A percentile compares a stretch with the other conserved stretches of the same genome.
Evolutionary conservation across 1,284 basidiomycete species (phyloP).

Genomic region (Rhodotorula sp.): DNA sequence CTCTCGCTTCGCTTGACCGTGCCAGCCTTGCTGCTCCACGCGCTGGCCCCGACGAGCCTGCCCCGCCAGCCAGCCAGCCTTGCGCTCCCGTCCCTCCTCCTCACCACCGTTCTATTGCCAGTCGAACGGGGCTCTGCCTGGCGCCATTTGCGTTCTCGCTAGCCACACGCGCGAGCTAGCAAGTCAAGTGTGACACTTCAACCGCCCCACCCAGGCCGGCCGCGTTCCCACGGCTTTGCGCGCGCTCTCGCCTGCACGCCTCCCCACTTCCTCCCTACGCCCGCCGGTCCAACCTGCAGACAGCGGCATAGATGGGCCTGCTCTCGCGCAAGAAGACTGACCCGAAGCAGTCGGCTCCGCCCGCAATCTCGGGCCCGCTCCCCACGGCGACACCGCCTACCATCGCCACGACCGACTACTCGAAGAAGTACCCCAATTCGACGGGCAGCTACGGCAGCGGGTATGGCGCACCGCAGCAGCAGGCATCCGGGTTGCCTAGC

Average conservation of each 20-base stretch:
- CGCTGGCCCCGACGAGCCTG: no score
- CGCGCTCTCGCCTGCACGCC: neutral
- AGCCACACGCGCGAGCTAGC: no score
- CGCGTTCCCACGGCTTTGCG: neutral
- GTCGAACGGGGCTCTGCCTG: no score
- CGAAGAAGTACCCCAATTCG: constrained; percentile 9
- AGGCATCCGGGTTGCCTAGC: constrained; percentile 18
- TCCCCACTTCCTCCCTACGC: neutral
- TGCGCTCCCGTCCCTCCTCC: no score
- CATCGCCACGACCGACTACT: constrained; percentile 23
- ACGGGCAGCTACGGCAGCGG: constrained; percentile 15
- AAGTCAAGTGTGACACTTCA: no score
- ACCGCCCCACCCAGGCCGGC: no score
- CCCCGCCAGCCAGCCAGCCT: no score
- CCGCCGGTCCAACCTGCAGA: neutral
- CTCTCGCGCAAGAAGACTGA: constrained; percentile 39
- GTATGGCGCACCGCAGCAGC: constrained; percentile 1
- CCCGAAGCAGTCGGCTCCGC: constrained; percentile 11
- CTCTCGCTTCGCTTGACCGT: no score
- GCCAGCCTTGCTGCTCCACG: no score
- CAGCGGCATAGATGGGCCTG: constrained; percentile 27
- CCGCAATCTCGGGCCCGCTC: constrained; percentile 36
- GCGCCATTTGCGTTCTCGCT: no score
- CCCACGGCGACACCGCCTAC: constrained; percentile 7
- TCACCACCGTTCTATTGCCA: no score